Base-by-base conservation (phyloP, 2,329 filamentous ascomycete genomes). In the Alternaria triticina region DNA sequence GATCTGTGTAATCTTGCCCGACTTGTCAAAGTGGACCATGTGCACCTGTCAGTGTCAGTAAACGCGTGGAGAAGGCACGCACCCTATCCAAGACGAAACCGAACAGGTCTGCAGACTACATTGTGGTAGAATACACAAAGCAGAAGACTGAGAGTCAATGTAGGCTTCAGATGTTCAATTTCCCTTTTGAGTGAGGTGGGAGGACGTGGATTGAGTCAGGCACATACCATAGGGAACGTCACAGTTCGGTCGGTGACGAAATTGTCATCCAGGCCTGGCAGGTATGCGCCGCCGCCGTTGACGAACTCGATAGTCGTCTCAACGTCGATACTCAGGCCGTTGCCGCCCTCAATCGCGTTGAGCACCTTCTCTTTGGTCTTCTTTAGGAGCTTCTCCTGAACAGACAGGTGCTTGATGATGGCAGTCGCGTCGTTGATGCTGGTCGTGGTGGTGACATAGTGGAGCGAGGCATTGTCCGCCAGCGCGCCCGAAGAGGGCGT, bases 211-310 rank as follows among this genome's bases (percentile, higher is more conserved):
- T 40, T 40, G 36, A 40, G 36, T 40, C 36, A 40, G 36, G 4
- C 40, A 20, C 46, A 78, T 86, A 97, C 94, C 82, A 97, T 89
- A 52, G 92, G 88, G 69, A 98, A 86, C 55, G 88, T 89, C 65
- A 94, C 94, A 59, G 88, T 88, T 74, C 90, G 90, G 81, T 97
- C 94, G 60, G 92, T 85, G 62, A 99, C 83, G 80, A 98, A 97
- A 83, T 97, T 97, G 84, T 97, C 94, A 75, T 98, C 95, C 52
- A 99, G 85, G 51, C 89, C 89, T 6, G 95, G 95, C 59, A 98
- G 87, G 82, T 96, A 98, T 68, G 90, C 87, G 68, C 94, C 95
- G 69, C 95, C 96, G 67, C 91, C 90, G 66, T 86, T 89, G 60
- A 90, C 79, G 79, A 99, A 97, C 77, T 96, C 91, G 51, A 98